phyloP scores from a whole-genome alignment of 139 green algal genomes.

The Coelastrella sp. region DNA sequence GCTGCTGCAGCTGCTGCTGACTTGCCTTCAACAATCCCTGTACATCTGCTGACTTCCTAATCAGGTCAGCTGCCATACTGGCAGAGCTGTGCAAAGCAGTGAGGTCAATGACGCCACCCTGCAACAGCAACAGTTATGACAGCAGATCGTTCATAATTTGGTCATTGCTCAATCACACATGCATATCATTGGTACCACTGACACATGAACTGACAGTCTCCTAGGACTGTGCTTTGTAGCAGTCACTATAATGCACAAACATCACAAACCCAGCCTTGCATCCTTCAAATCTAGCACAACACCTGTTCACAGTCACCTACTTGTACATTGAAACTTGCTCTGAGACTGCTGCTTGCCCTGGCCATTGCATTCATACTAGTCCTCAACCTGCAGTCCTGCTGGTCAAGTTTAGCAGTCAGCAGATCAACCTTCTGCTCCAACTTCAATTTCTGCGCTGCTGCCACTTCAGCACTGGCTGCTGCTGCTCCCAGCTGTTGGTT shows the following conservation, averaged over 20 bases:
- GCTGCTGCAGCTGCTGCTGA: constrained; percentile 17
- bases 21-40: not conserved
- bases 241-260: not conserved
- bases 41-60: constrained; percentile 13
- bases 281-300: not conserved
- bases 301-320: not conserved
- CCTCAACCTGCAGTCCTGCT: not conserved
- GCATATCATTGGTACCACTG: not conserved
- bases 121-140: not conserved
- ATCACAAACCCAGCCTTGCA: not conserved
- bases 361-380: constrained; percentile 24
- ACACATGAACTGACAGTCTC: not conserved
- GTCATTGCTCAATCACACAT: not conserved
- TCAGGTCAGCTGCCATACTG: not conserved
- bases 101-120: not conserved
- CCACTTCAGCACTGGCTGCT: constrained; percentile 8
- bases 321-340: constrained; percentile 1
- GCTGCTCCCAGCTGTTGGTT: not conserved
- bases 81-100: not conserved
- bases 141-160: not conserved
- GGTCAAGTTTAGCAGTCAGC: not conserved
- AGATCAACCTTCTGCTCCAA: not conserved
- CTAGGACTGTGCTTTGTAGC: no score
- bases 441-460: not conserved
- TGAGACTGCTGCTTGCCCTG: not conserved